These are phyloP conservation scores for Madurella mycetomatis DNA, from an alignment of 2,329 filamentous ascomycete genomes.

Conservation along the genomic window DNA sequence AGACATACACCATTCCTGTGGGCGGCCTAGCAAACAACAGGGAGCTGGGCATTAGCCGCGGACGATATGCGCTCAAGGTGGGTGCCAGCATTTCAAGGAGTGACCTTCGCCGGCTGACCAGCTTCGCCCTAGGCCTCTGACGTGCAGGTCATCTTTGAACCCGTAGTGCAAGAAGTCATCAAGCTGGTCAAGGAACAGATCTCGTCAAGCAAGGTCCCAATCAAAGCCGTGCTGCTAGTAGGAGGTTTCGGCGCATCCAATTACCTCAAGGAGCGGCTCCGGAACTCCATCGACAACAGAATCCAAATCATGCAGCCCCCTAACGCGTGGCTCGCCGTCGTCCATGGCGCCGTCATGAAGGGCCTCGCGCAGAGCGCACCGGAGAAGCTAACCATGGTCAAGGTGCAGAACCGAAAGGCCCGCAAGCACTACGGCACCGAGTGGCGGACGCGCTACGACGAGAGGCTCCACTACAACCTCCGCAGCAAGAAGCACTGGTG, in stretches of 20 bases:
- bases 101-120: not conserved
- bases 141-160: conserved; percentile 41
- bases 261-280: conserved; percentile 41
- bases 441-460: conserved; percentile 31
- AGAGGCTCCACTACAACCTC: conserved; percentile 30
- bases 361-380: conserved; percentile 38
- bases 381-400: conserved; percentile 34
- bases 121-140: conserved; percentile 30
- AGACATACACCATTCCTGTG: conserved; percentile 35
- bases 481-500: conserved; percentile 34
- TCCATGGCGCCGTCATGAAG: conserved; percentile 49
- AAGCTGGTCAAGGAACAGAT: conserved; percentile 42
- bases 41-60: conserved; percentile 36
- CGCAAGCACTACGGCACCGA: conserved; percentile 43
- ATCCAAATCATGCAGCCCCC: conserved; percentile 45
- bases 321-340: conserved; percentile 47
- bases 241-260: conserved; percentile 46
- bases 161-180: conserved; percentile 41
- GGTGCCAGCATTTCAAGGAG: not conserved
- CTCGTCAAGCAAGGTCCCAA: conserved; percentile 37
- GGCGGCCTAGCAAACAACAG: conserved; percentile 34
- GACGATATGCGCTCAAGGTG: conserved; percentile 34
- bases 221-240: conserved; percentile 45
- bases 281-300: conserved; percentile 31
- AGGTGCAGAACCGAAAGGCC: conserved; percentile 38